Conservation (phyloP, 257 asterid genomes). For the Primulina huaijiensis region DNA sequence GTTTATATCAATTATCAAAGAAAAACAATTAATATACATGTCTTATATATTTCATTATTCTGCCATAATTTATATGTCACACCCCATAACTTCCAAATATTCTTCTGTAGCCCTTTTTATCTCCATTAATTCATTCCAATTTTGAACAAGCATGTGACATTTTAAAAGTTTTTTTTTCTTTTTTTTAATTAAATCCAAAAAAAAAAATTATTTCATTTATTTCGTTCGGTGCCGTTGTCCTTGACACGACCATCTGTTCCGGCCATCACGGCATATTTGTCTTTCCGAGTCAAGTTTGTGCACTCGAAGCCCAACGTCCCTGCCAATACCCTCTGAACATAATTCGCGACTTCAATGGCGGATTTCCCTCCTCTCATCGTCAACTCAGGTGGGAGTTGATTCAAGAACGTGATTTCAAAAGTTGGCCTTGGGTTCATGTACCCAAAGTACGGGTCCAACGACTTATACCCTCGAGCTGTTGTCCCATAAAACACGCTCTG, state of each 20-base stretch:
- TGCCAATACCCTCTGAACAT: conserved; percentile 66
- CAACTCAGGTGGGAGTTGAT: conserved; percentile 59
- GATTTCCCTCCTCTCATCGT: conserved; percentile 65
- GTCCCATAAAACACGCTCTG: conserved; percentile 82
- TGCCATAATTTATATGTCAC: too few relatives aligned
- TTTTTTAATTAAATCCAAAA: background rate
- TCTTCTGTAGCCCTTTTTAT: background rate
- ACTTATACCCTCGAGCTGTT: conserved; percentile 66
- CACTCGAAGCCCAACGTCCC: conserved; percentile 88
- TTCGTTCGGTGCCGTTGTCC: conserved; percentile 26
- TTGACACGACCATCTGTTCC: conserved; percentile 74
- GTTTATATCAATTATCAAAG: background rate
- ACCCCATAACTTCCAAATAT: background rate
- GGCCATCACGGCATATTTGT: conserved; percentile 76
- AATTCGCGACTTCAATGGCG: conserved; percentile 76
- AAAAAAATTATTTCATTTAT: conserved; percentile 19
- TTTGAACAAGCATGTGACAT: background rate
- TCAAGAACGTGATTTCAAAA: conserved; percentile 71
- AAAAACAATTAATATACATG: conserved; percentile 23
- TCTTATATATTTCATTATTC: conserved; percentile 10
- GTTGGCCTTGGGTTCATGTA: conserved; percentile 91
- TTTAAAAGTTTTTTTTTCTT: background rate
- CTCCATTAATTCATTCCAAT: background rate
- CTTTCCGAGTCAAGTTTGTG: conserved; percentile 76
- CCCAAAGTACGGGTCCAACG: conserved; percentile 74